Evolutionary conservation across 192 early-diverging fungal species (phyloP), one percentile per base, ranked within the genome.

Genomic region (Coemansia sp.): DNA sequence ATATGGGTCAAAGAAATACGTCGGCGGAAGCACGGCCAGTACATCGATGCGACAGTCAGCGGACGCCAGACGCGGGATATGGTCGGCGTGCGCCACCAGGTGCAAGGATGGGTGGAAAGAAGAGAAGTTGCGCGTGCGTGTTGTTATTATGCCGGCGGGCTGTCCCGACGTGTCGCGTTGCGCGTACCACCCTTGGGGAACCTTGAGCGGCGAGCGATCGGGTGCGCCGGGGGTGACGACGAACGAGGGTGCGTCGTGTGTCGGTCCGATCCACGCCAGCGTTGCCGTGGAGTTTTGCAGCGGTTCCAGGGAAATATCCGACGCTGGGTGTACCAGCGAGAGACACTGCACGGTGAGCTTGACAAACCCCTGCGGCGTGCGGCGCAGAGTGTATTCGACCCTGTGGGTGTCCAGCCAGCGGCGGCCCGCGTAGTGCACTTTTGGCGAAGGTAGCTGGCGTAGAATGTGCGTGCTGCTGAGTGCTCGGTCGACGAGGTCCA

Each of bases 1-100:
- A 39, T 78, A 78, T 4, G 75, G 75, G 24, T 78, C 75, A 15
- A 72, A 62, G 52, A 78, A 78, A 51, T 78, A 78, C 17, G 69
- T 51, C 19, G 59, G 58, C 33, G 75, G 75, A 12, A 78, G 59
- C 10, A 33, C 23, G 21, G 58, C 39, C 17, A 78, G 8, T 0
- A 43, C 37, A 11, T 58, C 61, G 43, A 78, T 24, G 23, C 43
- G 60, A 24, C 68, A 78, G n/a, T 14, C 9, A 3, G 48, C 60
- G 1, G 47, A 30, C 2, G 7, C 39, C 4, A 49, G 34, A 3
- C 23, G 43, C 0, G 51, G 25, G 7, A 27, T 25, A 34, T 50
- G 43, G 15, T 47, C 44, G 0, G 51, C 55, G 7, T 65, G 40
- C 10, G 64, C 52, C 10, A 59, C 19, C 3, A 78, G 41, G 4